These are phyloP conservation scores for Orbilia oligospora DNA, from an alignment of 2,329 filamentous ascomycete species.

Conservation along the genomic window DNA sequence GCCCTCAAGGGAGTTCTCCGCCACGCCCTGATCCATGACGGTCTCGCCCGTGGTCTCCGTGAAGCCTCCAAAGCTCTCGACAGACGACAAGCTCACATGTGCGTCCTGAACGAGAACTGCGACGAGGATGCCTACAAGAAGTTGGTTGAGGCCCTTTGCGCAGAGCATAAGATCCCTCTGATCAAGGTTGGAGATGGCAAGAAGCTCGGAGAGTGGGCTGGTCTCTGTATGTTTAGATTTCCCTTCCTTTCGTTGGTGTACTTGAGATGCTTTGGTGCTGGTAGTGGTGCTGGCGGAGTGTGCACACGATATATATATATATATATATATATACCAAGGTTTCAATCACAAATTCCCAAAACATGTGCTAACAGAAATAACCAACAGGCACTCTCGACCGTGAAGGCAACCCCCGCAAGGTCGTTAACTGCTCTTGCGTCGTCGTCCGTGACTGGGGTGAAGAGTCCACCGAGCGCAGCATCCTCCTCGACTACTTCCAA, in stretches of 20 bases:
- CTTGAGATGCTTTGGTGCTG: slow-evolving; percentile 17
- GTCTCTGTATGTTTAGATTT: slow-evolving; percentile 84
- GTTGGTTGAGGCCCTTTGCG: slow-evolving; percentile 98
- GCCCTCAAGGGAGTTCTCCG: slow-evolving; percentile 99
- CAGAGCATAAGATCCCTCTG: slow-evolving; percentile 99
- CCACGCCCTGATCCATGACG: slow-evolving; percentile 99
- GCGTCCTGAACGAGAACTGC: slow-evolving; percentile 99
- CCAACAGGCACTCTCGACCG: slow-evolving; percentile 91
- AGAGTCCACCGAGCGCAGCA: slow-evolving; percentile 98
- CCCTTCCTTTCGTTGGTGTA: slow-evolving; percentile 20
- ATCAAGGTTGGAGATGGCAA: slow-evolving; percentile 99
- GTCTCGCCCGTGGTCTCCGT: slow-evolving; percentile 96
- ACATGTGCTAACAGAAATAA: slow-evolving; percentile 9
- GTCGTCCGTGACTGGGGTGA: slow-evolving; percentile 99
- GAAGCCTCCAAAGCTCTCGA: slow-evolving; percentile 99
- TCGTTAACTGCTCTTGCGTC: slow-evolving; percentile 99
- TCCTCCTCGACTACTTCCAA: slow-evolving; percentile 99
- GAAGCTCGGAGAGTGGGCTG: slow-evolving; percentile 99
- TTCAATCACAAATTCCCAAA: neutral
- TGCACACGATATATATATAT: slow-evolving; percentile 27
- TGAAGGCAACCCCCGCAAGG: slow-evolving; percentile 99
- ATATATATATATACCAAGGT: neutral
- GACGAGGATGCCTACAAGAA: slow-evolving; percentile 99
- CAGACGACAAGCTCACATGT: slow-evolving; percentile 99
- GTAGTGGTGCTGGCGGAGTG: neutral